phyloP scores from a whole-genome alignment of 2,329 filamentous ascomycete genomes.

The Calycina herbarum region DNA sequence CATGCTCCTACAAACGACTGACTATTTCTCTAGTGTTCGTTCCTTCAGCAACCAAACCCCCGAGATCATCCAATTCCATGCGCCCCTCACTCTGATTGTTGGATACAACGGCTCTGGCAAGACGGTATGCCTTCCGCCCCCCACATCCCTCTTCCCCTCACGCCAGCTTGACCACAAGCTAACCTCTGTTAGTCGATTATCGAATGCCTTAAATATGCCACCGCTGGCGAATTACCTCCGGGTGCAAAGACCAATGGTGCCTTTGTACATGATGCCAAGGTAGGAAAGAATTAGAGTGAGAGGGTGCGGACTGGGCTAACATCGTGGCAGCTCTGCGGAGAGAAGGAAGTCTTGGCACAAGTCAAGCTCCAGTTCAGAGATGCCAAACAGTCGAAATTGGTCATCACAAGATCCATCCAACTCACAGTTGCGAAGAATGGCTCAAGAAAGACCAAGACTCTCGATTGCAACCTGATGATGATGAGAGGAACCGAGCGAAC shows the following conservation, averaged over 20 bases:
- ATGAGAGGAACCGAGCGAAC: constrained; percentile 77
- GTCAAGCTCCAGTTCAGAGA: constrained; percentile 86
- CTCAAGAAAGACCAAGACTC: constrained; percentile 71
- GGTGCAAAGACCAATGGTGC: constrained; percentile 80
- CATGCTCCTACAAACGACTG: not conserved
- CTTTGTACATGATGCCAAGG: constrained; percentile 96
- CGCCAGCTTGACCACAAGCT: constrained; percentile 6
- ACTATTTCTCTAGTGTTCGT: constrained; percentile 55
- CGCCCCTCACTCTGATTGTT: constrained; percentile 92
- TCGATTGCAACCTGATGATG: constrained; percentile 78
- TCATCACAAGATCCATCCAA: constrained; percentile 80
- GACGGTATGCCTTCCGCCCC: constrained; percentile 52
- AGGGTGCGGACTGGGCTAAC: constrained; percentile 22
- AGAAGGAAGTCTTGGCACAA: constrained; percentile 87
- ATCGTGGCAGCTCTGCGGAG: constrained; percentile 63
- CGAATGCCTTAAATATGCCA: constrained; percentile 97
- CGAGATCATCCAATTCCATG: constrained; percentile 84
- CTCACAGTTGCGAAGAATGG: constrained; percentile 77
- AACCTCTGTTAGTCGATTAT: constrained; percentile 73
- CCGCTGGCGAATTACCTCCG: constrained; percentile 88
- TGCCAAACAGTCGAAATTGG: constrained; percentile 75
- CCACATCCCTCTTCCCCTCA: not conserved
- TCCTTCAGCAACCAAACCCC: constrained; percentile 77
- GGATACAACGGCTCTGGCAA: constrained; percentile 97
- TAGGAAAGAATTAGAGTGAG: constrained; percentile 36